A percentile compares a stretch with the other conserved stretches of the same genome.
Conservation (phyloP, 805 yeast species). For the Yarrowia sp. region DNA sequence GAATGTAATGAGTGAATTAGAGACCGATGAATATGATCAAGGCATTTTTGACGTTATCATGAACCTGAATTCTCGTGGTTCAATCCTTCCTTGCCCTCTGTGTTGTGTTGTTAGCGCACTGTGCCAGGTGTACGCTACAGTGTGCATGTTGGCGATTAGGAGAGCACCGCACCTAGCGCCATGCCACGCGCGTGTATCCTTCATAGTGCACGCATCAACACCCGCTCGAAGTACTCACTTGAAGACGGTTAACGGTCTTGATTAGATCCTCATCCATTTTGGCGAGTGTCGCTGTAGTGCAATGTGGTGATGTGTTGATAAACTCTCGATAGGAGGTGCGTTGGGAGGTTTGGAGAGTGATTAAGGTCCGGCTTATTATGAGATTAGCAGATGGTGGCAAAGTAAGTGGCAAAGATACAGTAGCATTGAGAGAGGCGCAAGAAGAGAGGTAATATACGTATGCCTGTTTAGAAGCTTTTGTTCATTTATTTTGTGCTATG, state of each 20-base stretch:
- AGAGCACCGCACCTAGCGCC: background rate
- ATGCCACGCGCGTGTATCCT: background rate
- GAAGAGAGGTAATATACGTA: background rate
- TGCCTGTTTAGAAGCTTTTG: no score
- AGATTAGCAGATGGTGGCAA: background rate
- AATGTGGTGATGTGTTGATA: slow-evolving; percentile 23
- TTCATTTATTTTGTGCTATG: no score
- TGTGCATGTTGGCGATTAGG: background rate
- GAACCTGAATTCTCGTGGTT: no score
- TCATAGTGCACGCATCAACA: background rate
- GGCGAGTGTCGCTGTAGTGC: background rate
- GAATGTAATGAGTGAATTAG: no score
- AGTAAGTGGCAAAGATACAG: slow-evolving; percentile 15
- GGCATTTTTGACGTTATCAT: no score
- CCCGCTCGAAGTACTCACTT: slow-evolving; percentile 30
- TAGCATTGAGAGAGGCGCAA: background rate
- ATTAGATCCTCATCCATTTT: slow-evolving; percentile 74
- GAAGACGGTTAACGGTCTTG: slow-evolving; percentile 77
- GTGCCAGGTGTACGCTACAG: background rate
- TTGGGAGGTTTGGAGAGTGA: slow-evolving; percentile 15
- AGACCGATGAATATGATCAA: background rate
- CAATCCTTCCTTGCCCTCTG: background rate
- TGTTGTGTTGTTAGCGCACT: background rate
- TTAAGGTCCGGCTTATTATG: background rate
- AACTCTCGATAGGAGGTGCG: slow-evolving; percentile 22